phyloP scores from a whole-genome alignment of 345 rosid genomes.

The Syzygium aromaticum region DNA sequence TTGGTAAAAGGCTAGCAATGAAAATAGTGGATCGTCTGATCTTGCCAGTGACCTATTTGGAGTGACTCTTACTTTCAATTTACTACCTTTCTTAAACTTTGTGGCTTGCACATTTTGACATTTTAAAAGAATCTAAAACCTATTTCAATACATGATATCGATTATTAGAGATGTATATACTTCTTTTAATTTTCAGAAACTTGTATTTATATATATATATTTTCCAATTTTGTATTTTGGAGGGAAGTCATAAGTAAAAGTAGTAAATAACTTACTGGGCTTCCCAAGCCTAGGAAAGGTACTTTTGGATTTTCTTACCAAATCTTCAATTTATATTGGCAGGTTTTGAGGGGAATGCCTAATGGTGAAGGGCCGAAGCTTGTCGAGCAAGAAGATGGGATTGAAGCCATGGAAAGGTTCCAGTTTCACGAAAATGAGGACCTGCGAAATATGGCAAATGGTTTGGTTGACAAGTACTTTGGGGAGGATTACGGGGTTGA shows the following conservation, averaged over 20 bases:
- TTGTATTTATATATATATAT: not conserved
- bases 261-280: not conserved
- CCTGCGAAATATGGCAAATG: constrained; percentile 88
- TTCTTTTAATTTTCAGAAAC: not conserved
- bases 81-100: not conserved
- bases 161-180: not conserved
- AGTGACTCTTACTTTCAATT: not conserved
- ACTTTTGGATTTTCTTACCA: not conserved
- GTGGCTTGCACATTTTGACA: not conserved
- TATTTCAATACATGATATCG: not conserved
- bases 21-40: not conserved
- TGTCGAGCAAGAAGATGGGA: constrained; percentile 92
- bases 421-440: constrained; percentile 97
- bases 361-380: constrained; percentile 77
- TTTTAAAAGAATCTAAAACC: not conserved
- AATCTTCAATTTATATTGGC: not conserved
- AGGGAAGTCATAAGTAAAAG: not conserved
- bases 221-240: not conserved
- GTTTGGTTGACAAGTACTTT: constrained; percentile 76
- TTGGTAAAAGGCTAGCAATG: not conserved
- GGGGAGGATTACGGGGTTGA: constrained; percentile 85
- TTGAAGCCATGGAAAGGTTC: constrained; percentile 90
- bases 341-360: constrained; percentile 96
- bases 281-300: not conserved
- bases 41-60: not conserved